These are phyloP conservation scores for Meira nashicola DNA, from an alignment of 1,284 basidiomycete genomes.

Conservation along the genomic window DNA sequence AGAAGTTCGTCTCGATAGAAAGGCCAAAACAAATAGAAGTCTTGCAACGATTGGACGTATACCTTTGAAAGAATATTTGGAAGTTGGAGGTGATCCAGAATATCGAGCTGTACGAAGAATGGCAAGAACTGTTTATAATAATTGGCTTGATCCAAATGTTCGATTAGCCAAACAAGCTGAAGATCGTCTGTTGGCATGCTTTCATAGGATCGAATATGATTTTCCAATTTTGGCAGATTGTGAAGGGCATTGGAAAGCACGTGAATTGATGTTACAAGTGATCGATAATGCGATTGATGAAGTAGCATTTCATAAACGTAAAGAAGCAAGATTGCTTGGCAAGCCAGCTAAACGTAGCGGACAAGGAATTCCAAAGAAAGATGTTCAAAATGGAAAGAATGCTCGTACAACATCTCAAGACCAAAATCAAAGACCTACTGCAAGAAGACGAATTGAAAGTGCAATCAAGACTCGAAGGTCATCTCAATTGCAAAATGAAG, in stretches of 20 bases:
- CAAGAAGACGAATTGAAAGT: background rate
- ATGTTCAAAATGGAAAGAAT: background rate
- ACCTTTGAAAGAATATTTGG: constrained; percentile 35
- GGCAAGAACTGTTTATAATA: constrained; percentile 31
- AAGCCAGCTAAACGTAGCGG: background rate
- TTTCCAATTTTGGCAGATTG: constrained; percentile 32
- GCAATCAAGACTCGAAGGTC: background rate
- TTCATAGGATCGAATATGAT: constrained; percentile 26
- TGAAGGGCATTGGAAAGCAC: constrained; percentile 37
- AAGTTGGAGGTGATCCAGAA: constrained; percentile 28
- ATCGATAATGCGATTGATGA: constrained; percentile 43
- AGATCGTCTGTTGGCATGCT: constrained; percentile 30
- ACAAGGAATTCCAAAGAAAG: background rate
- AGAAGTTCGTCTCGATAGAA: constrained; percentile 5
- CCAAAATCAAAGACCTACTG: too few relatives aligned
- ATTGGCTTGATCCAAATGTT: constrained; percentile 35
- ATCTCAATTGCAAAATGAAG: background rate
- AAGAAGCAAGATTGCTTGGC: background rate
- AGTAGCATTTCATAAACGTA: constrained; percentile 22
- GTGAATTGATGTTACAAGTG: constrained; percentile 36
- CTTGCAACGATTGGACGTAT: constrained; percentile 35
- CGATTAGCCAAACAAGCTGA: constrained; percentile 35
- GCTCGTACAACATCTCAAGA: background rate
- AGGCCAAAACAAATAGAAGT: constrained; percentile 22
- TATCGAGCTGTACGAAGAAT: constrained; percentile 34